Evolutionary conservation across 345 rosid genomes (phyloP), one percentile per base, ranked within the genome.

Genomic region (Hirschfeldia incana): DNA sequence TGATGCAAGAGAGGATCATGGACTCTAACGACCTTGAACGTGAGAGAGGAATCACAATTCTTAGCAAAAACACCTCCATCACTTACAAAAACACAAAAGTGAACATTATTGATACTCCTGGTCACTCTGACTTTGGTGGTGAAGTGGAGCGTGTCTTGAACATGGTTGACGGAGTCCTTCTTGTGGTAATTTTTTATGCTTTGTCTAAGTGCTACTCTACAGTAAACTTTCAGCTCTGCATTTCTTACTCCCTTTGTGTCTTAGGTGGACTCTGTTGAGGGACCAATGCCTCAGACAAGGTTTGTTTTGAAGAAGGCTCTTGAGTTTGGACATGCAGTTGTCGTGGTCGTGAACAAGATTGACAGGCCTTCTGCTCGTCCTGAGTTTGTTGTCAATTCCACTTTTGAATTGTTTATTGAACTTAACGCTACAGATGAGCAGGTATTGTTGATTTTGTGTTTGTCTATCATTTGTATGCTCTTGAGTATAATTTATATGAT

Each of bases 221-320:
- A 30, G 4, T 30, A 0, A 3, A n/a, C n/a, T n/a, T n/a, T 30
- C 3, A 30, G 4, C 33, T 30, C 33, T 30, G 33, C 33, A 0
- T 30, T 0, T 30, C 33, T 30, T 4, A 30, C 26, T 67, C 49
- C 8, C 3, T 67, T 29, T 59, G 59, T 70, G 70, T 34, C 72
- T 39, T 80, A 94, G 99, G 93, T 95, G 60, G 99, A 95, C 82
- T 95, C 99, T 79, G 99, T 92, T 70, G 99, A 95, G 82, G 98
- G 99, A 74, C 99, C 99, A 46, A 95, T 92, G 99, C 99, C 99
- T 0, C 99, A 92, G 82, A 95, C 99, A 60, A 86, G 97, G 87
- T 94, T 92, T 84, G 98, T 95, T 71, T 77, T 92, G 76, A 95
- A 95, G 89, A 95, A 95, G 89, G 99, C 99, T 67, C 87, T 95